These are phyloP conservation scores for Tardiomyces depauwii DNA, from an alignment of 1,139 yeast genomes.

Conservation along the genomic window DNA sequence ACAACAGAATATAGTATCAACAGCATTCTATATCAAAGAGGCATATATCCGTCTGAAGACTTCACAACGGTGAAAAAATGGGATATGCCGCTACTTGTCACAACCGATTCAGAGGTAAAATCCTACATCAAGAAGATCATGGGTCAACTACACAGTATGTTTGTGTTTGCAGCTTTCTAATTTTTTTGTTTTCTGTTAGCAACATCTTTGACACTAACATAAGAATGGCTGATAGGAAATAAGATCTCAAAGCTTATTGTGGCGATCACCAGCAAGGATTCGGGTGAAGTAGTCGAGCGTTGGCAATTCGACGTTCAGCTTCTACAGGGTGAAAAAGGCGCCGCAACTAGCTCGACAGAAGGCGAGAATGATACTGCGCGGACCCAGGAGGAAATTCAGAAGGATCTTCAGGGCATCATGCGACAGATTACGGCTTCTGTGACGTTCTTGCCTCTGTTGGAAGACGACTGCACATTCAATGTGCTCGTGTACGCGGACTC, in stretches of 20 bases:
- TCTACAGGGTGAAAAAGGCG: slow-evolving; percentile 11
- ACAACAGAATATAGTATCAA: slow-evolving; percentile 53
- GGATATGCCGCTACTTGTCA: slow-evolving; percentile 63
- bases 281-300: slow-evolving; percentile 62
- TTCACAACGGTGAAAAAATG: slow-evolving; percentile 71
- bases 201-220: too few species aligned
- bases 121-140: slow-evolving; percentile 57
- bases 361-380: not conserved
- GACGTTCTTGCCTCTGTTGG: slow-evolving; percentile 68
- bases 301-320: slow-evolving; percentile 75
- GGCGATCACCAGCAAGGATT: slow-evolving; percentile 56
- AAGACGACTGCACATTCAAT: slow-evolving; percentile 66
- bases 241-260: slow-evolving; percentile 59
- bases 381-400: slow-evolving; percentile 43
- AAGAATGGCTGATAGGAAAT: slow-evolving; percentile 62
- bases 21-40: slow-evolving; percentile 77
- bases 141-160: slow-evolving; percentile 46
- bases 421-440: slow-evolving; percentile 86
- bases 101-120: slow-evolving; percentile 68
- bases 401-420: slow-evolving; percentile 73
- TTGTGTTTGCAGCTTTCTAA: slow-evolving; percentile 3
- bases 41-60: slow-evolving; percentile 84
- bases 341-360: not conserved
- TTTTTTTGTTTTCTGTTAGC: too few species aligned
- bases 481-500: slow-evolving; percentile 79